A percentile compares a stretch with the other conserved stretches of the same genome.
Evolutionary conservation across 192 early-diverging fungal species (phyloP).

Genomic region (Chytriomyces confervae): DNA sequence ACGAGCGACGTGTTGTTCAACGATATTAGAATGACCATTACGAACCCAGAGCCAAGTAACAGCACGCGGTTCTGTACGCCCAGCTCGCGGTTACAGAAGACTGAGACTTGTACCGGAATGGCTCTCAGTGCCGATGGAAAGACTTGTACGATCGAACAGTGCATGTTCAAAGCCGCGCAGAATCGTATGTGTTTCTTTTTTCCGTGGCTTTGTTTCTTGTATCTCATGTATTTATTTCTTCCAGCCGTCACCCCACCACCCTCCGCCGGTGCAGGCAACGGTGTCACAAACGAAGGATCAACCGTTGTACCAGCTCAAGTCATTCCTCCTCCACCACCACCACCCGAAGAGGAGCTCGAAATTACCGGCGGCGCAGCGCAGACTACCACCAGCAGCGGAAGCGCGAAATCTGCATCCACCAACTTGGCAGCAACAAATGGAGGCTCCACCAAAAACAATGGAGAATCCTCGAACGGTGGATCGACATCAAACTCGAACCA

Average conservation of each 20-base stretch:
- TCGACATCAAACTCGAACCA: neutral
- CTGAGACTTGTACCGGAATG: conserved; percentile 30
- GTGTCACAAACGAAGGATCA: neutral
- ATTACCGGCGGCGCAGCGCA: too few relatives aligned
- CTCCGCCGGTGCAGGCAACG: neutral
- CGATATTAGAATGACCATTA: conserved; percentile 6
- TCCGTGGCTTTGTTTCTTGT: too few relatives aligned
- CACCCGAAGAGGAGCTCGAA: neutral
- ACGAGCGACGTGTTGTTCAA: conserved; percentile 10
- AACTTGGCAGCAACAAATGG: neutral
- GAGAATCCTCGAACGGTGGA: neutral
- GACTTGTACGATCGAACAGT: conserved; percentile 31
- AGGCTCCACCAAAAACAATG: too few relatives aligned
- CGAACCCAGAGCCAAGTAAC: conserved; percentile 3
- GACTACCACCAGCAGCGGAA: neutral
- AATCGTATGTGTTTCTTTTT: neutral
- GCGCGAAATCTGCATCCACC: neutral
- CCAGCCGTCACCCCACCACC: conserved; percentile 5
- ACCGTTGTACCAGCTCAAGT: neutral
- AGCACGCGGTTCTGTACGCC: conserved; percentile 20
- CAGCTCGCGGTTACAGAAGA: conserved; percentile 17
- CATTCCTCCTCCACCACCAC: conserved; percentile 5
- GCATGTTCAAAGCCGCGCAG: conserved; percentile 10
- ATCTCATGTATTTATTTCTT: neutral
- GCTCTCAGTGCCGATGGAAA: conserved; percentile 21